phyloP scores from a whole-genome alignment of 768 basidiomycete species.

The Naganishia vishniacii region DNA sequence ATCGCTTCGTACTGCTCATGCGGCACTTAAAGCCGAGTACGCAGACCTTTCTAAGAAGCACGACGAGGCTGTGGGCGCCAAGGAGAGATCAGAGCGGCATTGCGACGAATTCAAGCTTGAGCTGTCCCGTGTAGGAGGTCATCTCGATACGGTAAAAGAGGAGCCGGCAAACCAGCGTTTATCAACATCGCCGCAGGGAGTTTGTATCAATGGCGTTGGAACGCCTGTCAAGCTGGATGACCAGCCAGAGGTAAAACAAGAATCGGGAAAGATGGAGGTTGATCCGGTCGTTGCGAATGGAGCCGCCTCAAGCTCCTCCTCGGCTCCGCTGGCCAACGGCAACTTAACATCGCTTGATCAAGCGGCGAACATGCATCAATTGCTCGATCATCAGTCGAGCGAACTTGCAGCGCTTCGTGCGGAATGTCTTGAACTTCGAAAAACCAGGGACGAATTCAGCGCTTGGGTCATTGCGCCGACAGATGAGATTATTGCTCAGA shows the following conservation, averaged over 20 bases:
- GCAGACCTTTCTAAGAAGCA: conserved; percentile 15
- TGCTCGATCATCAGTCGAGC: conserved; percentile 18
- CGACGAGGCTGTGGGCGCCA: conserved; percentile 14
- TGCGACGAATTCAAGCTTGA: conserved; percentile 16
- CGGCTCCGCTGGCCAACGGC: background rate
- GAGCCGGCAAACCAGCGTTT: background rate
- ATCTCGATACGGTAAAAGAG: background rate
- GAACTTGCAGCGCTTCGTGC: conserved; percentile 14
- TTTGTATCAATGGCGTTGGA: no score
- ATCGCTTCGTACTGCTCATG: conserved; percentile 10
- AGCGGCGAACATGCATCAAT: background rate
- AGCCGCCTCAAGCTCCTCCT: background rate
- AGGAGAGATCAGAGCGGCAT: conserved; percentile 9
- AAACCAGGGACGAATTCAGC: conserved; percentile 10
- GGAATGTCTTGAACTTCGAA: conserved; percentile 10
- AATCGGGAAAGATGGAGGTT: background rate
- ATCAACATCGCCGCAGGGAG: background rate
- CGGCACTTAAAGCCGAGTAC: conserved; percentile 11
- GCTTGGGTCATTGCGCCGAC: conserved; percentile 16
- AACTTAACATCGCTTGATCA: background rate
- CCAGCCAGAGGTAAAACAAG: background rate
- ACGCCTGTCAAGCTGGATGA: no score
- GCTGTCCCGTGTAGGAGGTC: conserved; percentile 1
- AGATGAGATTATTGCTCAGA: conserved; percentile 16
- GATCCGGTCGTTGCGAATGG: background rate